These are phyloP conservation scores for Lizanozyma gosingica DNA, from an alignment of 1,139 yeast genomes.

Conservation along the genomic window DNA sequence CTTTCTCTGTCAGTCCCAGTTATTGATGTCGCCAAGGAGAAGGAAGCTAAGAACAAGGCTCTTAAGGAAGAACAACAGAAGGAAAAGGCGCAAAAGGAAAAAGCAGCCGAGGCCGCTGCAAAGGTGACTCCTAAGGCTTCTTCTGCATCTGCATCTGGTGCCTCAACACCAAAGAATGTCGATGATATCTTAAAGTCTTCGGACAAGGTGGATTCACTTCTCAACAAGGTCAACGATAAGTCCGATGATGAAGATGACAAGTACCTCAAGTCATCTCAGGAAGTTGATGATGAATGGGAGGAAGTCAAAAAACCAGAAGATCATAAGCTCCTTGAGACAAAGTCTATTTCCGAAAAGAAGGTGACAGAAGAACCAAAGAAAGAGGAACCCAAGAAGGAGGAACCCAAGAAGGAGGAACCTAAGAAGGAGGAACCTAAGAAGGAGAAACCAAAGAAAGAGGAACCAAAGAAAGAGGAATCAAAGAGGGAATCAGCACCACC, in stretches of 20 bases:
- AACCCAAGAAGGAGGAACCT: conserved; percentile 7
- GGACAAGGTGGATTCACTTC: conserved; percentile 26
- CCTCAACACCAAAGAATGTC: conserved; percentile 16
- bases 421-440: conserved; percentile 3
- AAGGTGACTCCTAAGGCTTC: conserved; percentile 7
- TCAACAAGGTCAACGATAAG: conserved; percentile 30
- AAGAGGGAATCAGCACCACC: conserved; percentile 4
- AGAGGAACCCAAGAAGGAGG: conserved; percentile 8
- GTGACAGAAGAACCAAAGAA: conserved; percentile 9
- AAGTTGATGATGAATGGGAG: conserved; percentile 35
- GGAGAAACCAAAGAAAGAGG: conserved; percentile 9
- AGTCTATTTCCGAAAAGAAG: conserved; percentile 7
- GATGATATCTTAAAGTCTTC: conserved; percentile 36
- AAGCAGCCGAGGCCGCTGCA: conserved; percentile 7
- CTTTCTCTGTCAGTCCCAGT: conserved; percentile 28
- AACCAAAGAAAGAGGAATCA: conserved; percentile 14
- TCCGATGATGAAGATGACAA: conserved; percentile 34
- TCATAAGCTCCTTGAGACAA: conserved; percentile 7
- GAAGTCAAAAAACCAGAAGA: conserved; percentile 26
- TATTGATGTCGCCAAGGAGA: conserved; percentile 19
- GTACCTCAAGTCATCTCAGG: conserved; percentile 8
- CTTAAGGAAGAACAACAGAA: conserved; percentile 12
- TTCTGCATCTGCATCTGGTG: conserved; percentile 11
- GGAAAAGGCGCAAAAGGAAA: conserved; percentile 4
- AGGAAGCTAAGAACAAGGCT: conserved; percentile 11